A percentile compares a stretch with the other conserved stretches of the same genome.
phyloP scores from a whole-genome alignment of 1,139 yeast genomes.

The Pichia norvegensis region DNA sequence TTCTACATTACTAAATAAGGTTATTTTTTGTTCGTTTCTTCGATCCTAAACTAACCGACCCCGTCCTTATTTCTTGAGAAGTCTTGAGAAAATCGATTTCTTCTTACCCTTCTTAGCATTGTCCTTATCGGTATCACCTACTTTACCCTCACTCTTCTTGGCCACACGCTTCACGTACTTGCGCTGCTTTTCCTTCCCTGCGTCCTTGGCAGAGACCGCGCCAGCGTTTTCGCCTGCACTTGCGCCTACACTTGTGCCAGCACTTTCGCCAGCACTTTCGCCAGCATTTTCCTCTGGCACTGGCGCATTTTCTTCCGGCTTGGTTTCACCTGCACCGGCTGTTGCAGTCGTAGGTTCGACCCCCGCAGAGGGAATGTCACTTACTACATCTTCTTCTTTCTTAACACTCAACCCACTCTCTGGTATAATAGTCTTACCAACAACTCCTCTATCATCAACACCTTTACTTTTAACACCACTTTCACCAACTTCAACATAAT shows the following conservation, averaged over 20 bases:
- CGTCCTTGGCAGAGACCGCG: slow-evolving; percentile 40
- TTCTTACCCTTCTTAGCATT: slow-evolving; percentile 6
- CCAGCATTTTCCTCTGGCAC: too few species aligned
- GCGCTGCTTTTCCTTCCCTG: slow-evolving; percentile 5
- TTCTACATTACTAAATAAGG: too few species aligned
- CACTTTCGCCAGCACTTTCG: background rate
- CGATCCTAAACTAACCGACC: slow-evolving; percentile 33
- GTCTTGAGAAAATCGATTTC: background rate
- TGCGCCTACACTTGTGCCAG: background rate
- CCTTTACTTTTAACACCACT: background rate
- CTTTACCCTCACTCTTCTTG: background rate
- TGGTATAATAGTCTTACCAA: slow-evolving; percentile 36
- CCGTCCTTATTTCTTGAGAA: background rate
- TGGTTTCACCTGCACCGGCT: background rate
- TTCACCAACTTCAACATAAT: slow-evolving; percentile 37
- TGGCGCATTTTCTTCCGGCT: too few species aligned
- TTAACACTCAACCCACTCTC: slow-evolving; percentile 35
- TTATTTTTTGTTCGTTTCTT: too few species aligned
- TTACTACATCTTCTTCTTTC: background rate
- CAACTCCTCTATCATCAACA: background rate
- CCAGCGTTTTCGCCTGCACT: slow-evolving; percentile 28
- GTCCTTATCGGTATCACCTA: slow-evolving; percentile 1
- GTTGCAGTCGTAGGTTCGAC: background rate
- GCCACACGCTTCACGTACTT: background rate
- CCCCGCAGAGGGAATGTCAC: background rate